Evolutionary conservation across 2,329 filamentous ascomycete genomes (phyloP).

Genomic region (Neobulgaria alba): DNA sequence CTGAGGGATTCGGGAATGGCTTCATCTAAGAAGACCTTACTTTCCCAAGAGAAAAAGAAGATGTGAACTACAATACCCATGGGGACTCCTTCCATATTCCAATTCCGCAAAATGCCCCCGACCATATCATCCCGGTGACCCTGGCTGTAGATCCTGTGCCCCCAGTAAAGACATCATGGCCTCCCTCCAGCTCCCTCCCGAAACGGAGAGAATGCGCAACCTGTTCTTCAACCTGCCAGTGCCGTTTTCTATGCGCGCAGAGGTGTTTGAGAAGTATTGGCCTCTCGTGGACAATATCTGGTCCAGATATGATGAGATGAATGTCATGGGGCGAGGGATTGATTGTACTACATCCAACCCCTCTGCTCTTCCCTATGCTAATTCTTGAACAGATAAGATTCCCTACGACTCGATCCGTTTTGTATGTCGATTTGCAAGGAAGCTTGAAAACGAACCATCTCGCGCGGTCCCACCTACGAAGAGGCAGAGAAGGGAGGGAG

Average conservation of each 20-base stretch:
- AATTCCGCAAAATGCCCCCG: too few species aligned
- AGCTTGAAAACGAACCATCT: conserved; percentile 2
- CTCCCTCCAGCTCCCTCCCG: conserved; percentile 6
- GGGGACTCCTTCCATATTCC: too few species aligned
- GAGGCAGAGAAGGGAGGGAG: conserved; percentile 6
- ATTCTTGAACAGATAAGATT: conserved; percentile 2
- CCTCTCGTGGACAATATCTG: conserved; percentile 7
- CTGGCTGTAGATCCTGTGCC: too few species aligned
- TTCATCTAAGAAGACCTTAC: too few species aligned
- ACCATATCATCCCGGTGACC: too few species aligned
- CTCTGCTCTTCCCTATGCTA: not conserved
- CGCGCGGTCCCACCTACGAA: conserved; percentile 1
- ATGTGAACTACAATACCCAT: too few species aligned
- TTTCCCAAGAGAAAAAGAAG: too few species aligned
- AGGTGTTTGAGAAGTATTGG: conserved; percentile 8
- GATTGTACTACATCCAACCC: not conserved
- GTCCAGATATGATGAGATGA: conserved; percentile 7
- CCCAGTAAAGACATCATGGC: conserved; percentile 5
- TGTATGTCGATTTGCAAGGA: conserved; percentile 8
- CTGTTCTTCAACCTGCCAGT: conserved; percentile 9
- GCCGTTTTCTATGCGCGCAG: conserved; percentile 8
- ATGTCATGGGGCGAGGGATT: not conserved
- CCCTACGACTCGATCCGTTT: conserved; percentile 7
- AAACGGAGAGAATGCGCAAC: conserved; percentile 7
- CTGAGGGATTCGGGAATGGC: too few species aligned